These are phyloP conservation scores for Ricinus communis DNA, from an alignment of 345 rosid species.

Conservation along the genomic window DNA sequence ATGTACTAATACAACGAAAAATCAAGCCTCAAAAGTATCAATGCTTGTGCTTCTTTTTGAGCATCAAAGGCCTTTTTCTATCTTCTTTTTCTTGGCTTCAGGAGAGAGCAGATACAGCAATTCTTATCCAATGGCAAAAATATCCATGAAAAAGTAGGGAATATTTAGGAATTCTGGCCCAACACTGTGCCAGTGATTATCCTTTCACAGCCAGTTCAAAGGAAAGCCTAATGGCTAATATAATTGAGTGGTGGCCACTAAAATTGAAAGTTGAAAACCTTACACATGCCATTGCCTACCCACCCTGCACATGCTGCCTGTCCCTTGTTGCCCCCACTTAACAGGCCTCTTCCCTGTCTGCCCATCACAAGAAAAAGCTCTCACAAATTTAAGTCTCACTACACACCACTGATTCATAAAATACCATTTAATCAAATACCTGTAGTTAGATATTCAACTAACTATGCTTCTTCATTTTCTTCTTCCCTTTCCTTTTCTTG, in stretches of 20 bases:
- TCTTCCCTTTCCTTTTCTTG: neutral
- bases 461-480: conserved; percentile 4
- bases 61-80: neutral
- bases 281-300: conserved; percentile 18
- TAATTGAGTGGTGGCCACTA: conserved; percentile 20
- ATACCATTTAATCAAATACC: no score
- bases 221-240: neutral
- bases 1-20: neutral
- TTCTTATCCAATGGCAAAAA: neutral
- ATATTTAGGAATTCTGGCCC: conserved; percentile 1
- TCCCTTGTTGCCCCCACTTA: conserved; percentile 4
- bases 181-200: neutral
- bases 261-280: conserved; percentile 11
- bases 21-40: conserved; percentile 7
- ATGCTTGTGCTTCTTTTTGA: neutral
- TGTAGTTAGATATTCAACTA: conserved; percentile 11
- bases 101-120: neutral
- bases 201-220: conserved; percentile 7
- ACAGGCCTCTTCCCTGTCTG: neutral
- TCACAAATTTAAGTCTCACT: conserved; percentile 1
- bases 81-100: no score
- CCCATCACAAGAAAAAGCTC: conserved; percentile 2
- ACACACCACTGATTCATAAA: neutral
- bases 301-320: conserved; percentile 23
- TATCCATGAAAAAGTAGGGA: neutral